phyloP scores from a whole-genome alignment of 352 stramenopile species.

The Pythium folliculosum region DNA sequence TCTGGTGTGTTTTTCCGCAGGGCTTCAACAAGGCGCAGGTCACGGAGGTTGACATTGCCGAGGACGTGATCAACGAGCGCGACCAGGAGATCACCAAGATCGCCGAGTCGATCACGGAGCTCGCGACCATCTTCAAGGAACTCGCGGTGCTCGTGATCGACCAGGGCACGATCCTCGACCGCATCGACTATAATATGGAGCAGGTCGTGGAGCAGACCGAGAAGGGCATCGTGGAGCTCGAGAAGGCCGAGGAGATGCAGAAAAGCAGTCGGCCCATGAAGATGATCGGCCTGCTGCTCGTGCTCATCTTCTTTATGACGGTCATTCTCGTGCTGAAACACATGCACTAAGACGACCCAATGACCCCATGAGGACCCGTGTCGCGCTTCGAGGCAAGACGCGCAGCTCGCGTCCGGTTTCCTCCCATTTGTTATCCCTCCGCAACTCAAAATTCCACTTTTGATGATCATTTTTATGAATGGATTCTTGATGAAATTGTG shows the following conservation, averaged over 20 bases:
- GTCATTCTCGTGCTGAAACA: conserved; percentile 92
- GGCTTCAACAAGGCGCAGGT: conserved; percentile 96
- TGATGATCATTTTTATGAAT: neutral
- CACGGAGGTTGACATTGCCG: conserved; percentile 95
- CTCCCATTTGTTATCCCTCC: neutral
- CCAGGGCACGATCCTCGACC: conserved; percentile 99
- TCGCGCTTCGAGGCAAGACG: no score
- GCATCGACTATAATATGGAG: conserved; percentile 99
- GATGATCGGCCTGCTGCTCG: conserved; percentile 91
- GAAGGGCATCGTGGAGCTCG: conserved; percentile 97
- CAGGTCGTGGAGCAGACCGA: conserved; percentile 99
- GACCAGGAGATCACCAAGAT: conserved; percentile 97
- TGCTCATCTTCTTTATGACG: conserved; percentile 94
- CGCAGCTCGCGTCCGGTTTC: neutral
- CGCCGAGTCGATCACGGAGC: conserved; percentile 98
- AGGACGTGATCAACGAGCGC: conserved; percentile 94
- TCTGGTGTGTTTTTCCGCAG: conserved; percentile 22
- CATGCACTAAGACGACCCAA: conserved; percentile 43
- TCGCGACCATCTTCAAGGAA: conserved; percentile 99
- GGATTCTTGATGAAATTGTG: conserved; percentile 15
- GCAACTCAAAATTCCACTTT: neutral
- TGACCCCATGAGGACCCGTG: conserved; percentile 2
- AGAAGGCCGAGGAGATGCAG: conserved; percentile 98
- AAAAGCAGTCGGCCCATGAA: conserved; percentile 97
- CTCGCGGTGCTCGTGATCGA: conserved; percentile 99